Evolutionary conservation across 371 early-diverging fungal genomes (phyloP), one percentile per base, ranked within the genome.

Genomic region (Mortierella sp.): DNA sequence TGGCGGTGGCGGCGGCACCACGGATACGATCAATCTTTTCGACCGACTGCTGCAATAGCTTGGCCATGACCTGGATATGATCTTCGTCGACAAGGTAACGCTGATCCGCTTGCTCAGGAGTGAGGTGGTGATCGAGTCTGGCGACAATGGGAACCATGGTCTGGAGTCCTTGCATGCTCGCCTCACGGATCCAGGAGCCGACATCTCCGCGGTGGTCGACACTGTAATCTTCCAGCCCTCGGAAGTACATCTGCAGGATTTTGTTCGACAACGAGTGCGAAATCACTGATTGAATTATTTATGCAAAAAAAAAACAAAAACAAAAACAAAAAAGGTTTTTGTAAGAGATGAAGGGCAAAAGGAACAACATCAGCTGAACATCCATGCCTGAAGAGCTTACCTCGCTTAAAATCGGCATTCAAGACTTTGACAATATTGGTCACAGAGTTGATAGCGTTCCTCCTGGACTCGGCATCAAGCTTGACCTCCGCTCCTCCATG

Each of bases 171-270:
- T 89, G 83, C 92, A 97, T 94, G 50, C 92, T 88, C 11, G 95
- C 94, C 78, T 94, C 91, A 31, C 99, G 96, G 9, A 97, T 93
- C 96, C 97, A 97, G 0, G 98, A 97, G 0, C 99, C 99, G 21
- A 99, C 96, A 88, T 99, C 99, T 24, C 99, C 99, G 42, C 98
- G 94, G 52, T 94, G 93, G 79, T 98, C 98, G 1, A 92, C 92
- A 57, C 94, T 94, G 80, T 98, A 97, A 84, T 99, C 99, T 13
- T 93, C 89, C 68, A 98, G 87, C 16, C 95, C 96, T 0, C 63
- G 77, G 31, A 93, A 76, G 34, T 94, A 87, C 2, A 91, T 82
- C 0, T 85, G 72, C 19, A 94, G 50, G 11, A 94, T 78, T 5
- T 47, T 65, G n/a, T 81, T 77, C 47, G 92, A 93, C 19, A 91